phyloP scores from a whole-genome alignment of 1,139 yeast species.

The Nakaseomyces sp. region DNA sequence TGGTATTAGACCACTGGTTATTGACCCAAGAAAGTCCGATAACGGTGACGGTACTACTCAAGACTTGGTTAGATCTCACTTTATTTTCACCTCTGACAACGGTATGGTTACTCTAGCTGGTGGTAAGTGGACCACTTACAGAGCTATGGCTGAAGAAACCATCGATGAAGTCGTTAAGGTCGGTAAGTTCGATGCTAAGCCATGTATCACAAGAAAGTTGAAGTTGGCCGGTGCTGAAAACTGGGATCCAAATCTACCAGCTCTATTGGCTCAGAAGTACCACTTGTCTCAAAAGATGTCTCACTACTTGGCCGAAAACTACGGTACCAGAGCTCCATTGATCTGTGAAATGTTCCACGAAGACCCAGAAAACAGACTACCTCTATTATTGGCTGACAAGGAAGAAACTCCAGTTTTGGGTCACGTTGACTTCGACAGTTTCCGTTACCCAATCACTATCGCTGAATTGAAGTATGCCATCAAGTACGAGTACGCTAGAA shows the following conservation, averaged over 20 bases:
- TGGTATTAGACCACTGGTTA: slow-evolving; percentile 90
- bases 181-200: slow-evolving; percentile 37
- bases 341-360: slow-evolving; percentile 56
- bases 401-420: slow-evolving; percentile 22
- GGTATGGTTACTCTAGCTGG: slow-evolving; percentile 88
- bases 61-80: slow-evolving; percentile 84
- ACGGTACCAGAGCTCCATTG: slow-evolving; percentile 83
- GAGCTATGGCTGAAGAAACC: slow-evolving; percentile 97
- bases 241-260: slow-evolving; percentile 58
- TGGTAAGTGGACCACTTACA: slow-evolving; percentile 97
- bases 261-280: slow-evolving; percentile 75
- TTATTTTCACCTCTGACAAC: slow-evolving; percentile 60
- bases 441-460: slow-evolving; percentile 82
- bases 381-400: slow-evolving; percentile 49
- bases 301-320: slow-evolving; percentile 73
- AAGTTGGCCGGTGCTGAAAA: slow-evolving; percentile 74
- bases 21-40: slow-evolving; percentile 60
- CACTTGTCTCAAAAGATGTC: slow-evolving; percentile 69
- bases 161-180: slow-evolving; percentile 62
- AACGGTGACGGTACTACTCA: slow-evolving; percentile 49
- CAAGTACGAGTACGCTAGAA: slow-evolving; percentile 75
- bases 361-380: slow-evolving; percentile 49
- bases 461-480: slow-evolving; percentile 84
- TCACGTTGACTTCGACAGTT: slow-evolving; percentile 33
- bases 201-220: slow-evolving; percentile 56